phyloP scores from a whole-genome alignment of 2,329 filamentous ascomycete species.

The Botryosphaeria dothidea region DNA sequence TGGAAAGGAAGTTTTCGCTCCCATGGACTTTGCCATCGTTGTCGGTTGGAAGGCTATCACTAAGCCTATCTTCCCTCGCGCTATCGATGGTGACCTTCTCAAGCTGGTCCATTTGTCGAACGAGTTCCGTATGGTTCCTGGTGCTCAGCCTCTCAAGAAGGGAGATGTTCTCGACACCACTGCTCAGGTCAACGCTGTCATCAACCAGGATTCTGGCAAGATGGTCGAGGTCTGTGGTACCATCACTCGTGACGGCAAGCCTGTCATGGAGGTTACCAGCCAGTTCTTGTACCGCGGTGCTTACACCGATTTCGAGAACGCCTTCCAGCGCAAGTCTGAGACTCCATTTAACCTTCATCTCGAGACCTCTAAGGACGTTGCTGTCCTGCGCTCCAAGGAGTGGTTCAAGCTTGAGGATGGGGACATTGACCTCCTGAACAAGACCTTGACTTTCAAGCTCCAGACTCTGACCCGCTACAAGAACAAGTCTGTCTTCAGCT shows the following conservation, averaged over 20 bases:
- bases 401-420: slow-evolving; percentile 91
- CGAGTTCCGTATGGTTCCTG: slow-evolving; percentile 96
- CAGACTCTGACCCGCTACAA: slow-evolving; percentile 91
- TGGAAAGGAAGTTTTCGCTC: slow-evolving; percentile 89
- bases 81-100: slow-evolving; percentile 91
- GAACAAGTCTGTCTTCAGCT: slow-evolving; percentile 89
- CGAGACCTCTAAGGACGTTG: slow-evolving; percentile 84
- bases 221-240: slow-evolving; percentile 99
- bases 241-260: slow-evolving; percentile 76
- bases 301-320: slow-evolving; percentile 95
- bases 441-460: slow-evolving; percentile 94
- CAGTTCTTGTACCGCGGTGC: slow-evolving; percentile 95
- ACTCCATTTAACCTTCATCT: slow-evolving; percentile 93
- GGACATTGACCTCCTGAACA: slow-evolving; percentile 83
- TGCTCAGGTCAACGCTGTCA: slow-evolving; percentile 93
- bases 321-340: slow-evolving; percentile 96
- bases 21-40: slow-evolving; percentile 99
- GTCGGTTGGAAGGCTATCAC: slow-evolving; percentile 99
- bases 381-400: slow-evolving; percentile 92
- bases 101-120: slow-evolving; percentile 97
- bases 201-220: slow-evolving; percentile 98
- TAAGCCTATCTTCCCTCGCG: slow-evolving; percentile 96
- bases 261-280: slow-evolving; percentile 97
- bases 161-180: slow-evolving; percentile 90
- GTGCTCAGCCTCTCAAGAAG: slow-evolving; percentile 92